Percentiles rank a stretch among this genome's conserved stretches.
These are phyloP conservation scores for Picea sitchensis DNA, from an alignment of 75 land plant genomes.

Conservation along the genomic window DNA sequence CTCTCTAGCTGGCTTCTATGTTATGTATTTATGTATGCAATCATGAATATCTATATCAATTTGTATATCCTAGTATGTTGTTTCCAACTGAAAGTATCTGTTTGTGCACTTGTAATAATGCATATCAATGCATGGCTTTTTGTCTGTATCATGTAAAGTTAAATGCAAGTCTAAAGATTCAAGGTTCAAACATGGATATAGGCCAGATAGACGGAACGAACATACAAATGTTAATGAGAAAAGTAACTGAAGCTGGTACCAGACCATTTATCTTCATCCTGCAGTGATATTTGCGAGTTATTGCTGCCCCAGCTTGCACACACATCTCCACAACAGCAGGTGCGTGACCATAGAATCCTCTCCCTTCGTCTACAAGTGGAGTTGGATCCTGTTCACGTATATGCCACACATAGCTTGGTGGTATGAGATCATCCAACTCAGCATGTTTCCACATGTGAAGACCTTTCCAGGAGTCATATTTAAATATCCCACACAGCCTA, in stretches of 20 bases:
- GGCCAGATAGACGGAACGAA: background rate
- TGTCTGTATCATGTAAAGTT: background rate
- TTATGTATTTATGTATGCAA: background rate
- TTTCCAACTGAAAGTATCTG: background rate
- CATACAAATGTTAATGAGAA: constrained; percentile 4
- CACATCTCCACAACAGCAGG: constrained; percentile 84
- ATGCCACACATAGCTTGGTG: constrained; percentile 70
- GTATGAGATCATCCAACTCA: constrained; percentile 64
- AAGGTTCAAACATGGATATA: background rate
- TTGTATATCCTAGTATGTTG: background rate
- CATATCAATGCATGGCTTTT: background rate
- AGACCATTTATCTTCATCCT: constrained; percentile 66
- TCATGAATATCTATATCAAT: background rate
- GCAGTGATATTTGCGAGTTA: constrained; percentile 39
- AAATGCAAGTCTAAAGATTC: background rate
- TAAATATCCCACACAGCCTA: constrained; percentile 57
- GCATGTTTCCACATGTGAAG: constrained; percentile 75
- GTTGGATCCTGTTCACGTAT: constrained; percentile 53
- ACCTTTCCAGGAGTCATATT: constrained; percentile 46
- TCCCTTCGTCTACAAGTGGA: constrained; percentile 43
- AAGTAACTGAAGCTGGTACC: constrained; percentile 52
- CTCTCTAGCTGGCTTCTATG: background rate
- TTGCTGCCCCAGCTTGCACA: constrained; percentile 60
- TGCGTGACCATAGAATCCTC: constrained; percentile 71
- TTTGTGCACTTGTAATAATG: background rate